These are phyloP conservation scores for Aspergillus conjunctus DNA, from an alignment of 495 filamentous ascomycete genomes.

Conservation along the genomic window DNA sequence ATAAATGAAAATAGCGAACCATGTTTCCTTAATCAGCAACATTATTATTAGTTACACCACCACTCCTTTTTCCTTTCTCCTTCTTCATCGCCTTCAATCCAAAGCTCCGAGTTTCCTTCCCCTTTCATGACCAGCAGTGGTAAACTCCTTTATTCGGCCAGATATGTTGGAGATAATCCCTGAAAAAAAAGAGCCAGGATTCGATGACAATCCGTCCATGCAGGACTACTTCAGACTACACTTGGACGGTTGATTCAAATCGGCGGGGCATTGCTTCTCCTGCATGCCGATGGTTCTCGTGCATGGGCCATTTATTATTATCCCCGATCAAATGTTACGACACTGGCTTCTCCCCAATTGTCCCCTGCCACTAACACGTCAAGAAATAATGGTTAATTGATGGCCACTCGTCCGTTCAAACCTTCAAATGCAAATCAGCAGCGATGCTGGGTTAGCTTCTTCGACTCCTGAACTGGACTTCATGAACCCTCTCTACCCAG, in stretches of 20 bases:
- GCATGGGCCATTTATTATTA: constrained; percentile 28
- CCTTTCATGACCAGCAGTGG: neutral
- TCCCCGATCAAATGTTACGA: constrained; percentile 18
- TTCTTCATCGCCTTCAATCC: neutral
- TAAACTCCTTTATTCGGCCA: neutral
- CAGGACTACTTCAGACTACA: constrained; percentile 26
- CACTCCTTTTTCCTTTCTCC: neutral
- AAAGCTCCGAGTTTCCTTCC: neutral
- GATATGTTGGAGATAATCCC: neutral
- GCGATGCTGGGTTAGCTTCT: constrained; percentile 18
- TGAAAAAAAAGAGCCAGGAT: constrained; percentile 5
- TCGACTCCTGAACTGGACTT: neutral
- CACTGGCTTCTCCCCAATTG: constrained; percentile 1
- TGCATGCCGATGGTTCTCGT: constrained; percentile 31
- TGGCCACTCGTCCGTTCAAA: constrained; percentile 18
- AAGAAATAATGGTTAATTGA: constrained; percentile 2
- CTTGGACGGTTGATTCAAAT: constrained; percentile 34
- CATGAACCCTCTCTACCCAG: neutral
- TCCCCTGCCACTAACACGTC: constrained; percentile 10
- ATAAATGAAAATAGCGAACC: neutral
- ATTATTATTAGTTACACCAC: neutral
- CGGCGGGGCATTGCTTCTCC: constrained; percentile 30
- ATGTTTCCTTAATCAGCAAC: neutral
- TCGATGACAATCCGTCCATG: constrained; percentile 17
- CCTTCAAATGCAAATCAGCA: constrained; percentile 21